A percentile compares a stretch with the other conserved stretches of the same genome.
Evolutionary conservation across 1,284 basidiomycete genomes (phyloP).

Genomic region (Ustilago crameri): DNA sequence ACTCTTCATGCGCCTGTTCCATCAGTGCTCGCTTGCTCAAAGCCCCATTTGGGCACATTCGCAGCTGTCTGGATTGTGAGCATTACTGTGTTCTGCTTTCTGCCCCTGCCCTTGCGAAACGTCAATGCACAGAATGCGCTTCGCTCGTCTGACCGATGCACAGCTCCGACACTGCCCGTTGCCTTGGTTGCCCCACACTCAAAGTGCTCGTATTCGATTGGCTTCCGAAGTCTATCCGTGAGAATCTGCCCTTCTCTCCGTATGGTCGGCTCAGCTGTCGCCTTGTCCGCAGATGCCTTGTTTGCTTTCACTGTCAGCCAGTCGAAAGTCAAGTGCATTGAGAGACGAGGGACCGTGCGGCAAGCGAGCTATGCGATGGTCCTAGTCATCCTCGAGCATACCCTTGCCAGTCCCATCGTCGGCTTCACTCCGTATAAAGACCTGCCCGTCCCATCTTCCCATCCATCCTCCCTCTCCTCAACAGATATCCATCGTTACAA

Average conservation of each 20-base stretch:
- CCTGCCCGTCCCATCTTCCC: conserved; percentile 1
- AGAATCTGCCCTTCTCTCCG: not conserved
- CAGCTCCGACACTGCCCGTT: not conserved
- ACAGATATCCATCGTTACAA: conserved; percentile 20
- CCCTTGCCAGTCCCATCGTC: conserved; percentile 8
- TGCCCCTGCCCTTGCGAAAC: not conserved
- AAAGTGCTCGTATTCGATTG: conserved; percentile 4
- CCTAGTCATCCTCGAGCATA: conserved; percentile 16
- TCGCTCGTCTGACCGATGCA: conserved; percentile 14
- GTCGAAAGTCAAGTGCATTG: too few species aligned
- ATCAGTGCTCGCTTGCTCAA: too few species aligned
- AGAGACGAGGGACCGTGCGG: conserved; percentile 1
- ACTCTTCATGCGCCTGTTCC: conserved; percentile 6
- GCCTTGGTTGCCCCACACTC: not conserved
- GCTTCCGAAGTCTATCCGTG: not conserved
- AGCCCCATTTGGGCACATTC: too few species aligned
- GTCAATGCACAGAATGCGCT: conserved; percentile 10
- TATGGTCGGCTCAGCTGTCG: too few species aligned
- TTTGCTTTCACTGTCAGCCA: too few species aligned
- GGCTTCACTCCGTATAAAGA: conserved; percentile 26
- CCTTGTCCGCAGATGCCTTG: too few species aligned
- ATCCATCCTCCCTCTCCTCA: conserved; percentile 18
- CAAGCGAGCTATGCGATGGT: not conserved
- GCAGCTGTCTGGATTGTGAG: too few species aligned
- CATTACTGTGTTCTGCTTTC: too few species aligned